Evolutionary conservation across 202 grass and related monocot species (phyloP), one percentile per base, ranked within the genome.

Genomic region (Digitaria exilis): DNA sequence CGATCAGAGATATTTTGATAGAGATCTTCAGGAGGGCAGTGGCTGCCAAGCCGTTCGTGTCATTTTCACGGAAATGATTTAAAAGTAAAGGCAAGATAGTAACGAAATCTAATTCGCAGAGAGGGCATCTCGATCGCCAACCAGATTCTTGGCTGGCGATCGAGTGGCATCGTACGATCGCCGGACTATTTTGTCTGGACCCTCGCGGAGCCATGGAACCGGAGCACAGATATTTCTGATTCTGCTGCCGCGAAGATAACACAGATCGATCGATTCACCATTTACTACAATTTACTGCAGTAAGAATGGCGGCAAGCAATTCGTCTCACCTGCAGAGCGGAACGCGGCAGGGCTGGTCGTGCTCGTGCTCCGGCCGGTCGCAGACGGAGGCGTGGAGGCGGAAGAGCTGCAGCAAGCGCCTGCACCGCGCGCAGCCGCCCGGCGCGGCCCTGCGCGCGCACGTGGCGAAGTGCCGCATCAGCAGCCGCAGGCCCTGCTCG

Each of bases 291-390:
- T n/a, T n/a, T n/a, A 54, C 66, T 26, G 57, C 30, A 19, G 63
- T 30, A 50, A 78, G 8, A 17, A 66, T 12, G 52, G 1, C 26
- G 16, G 15, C 16, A n/a, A n/a, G n/a, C n/a, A 16, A 21, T 21
- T 32, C 44, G 2, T 52, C 70, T 82, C 73, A 95, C 95, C 88
- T 92, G 96, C 93, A 94, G 0, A 95, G 80, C 9, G 89, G 96
- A 24, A 95, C 83, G 29, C 75, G 85, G 91, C 94, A 92, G 3
- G 84, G 41, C 25, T 84, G 25, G 24, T 63, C 26, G 21, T 83
- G 24, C 9, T 78, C 71, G 48, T 19, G 44, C 62, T 72, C 71
- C 19, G 61, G 2, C 16, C 77, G 62, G 45, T 90, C 88, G 75
- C 96, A 98, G 34, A 89, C 70, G 72, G 91, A 88, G 80, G 93